These are phyloP conservation scores for Orbilia brochopaga DNA, from an alignment of 2,329 filamentous ascomycete genomes.

Conservation along the genomic window DNA sequence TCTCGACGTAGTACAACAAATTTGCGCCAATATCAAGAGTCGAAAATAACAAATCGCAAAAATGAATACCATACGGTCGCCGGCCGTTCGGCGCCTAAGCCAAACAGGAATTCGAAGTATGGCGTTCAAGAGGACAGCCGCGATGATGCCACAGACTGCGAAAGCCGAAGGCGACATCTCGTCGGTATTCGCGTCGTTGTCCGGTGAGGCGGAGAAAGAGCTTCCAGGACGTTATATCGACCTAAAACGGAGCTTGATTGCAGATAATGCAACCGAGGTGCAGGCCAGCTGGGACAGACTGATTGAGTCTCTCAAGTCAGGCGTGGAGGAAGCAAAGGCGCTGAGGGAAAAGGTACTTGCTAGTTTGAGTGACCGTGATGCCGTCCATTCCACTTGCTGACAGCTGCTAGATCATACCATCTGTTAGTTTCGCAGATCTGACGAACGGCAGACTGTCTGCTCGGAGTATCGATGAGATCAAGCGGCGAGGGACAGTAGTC, in stretches of 20 bases:
- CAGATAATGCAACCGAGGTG: constrained; percentile 62
- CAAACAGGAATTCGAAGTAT: not conserved
- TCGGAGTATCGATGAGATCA: constrained; percentile 61
- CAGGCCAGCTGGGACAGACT: constrained; percentile 63
- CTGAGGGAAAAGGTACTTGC: constrained; percentile 60
- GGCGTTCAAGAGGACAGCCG: constrained; percentile 24
- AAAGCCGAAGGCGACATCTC: constrained; percentile 70
- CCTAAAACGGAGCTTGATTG: constrained; percentile 64
- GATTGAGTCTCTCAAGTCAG: constrained; percentile 60
- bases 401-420: constrained; percentile 62
- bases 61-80: constrained; percentile 25
- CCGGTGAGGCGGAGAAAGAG: constrained; percentile 60
- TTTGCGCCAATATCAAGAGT: too few species aligned
- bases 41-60: constrained; percentile 4
- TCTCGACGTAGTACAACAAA: too few species aligned
- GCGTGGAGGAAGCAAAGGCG: constrained; percentile 62
- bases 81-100: constrained; percentile 7
- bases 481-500: constrained; percentile 68
- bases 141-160: constrained; percentile 30
- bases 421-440: constrained; percentile 64
- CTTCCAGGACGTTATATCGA: constrained; percentile 66
- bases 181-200: constrained; percentile 68
- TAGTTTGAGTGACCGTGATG: not conserved
- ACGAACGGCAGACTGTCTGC: constrained; percentile 54
- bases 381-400: constrained; percentile 5